Evolutionary conservation across 164 flowering plant species (phyloP), one percentile per base, ranked within the genome.

Genomic region (Piper longum): DNA sequence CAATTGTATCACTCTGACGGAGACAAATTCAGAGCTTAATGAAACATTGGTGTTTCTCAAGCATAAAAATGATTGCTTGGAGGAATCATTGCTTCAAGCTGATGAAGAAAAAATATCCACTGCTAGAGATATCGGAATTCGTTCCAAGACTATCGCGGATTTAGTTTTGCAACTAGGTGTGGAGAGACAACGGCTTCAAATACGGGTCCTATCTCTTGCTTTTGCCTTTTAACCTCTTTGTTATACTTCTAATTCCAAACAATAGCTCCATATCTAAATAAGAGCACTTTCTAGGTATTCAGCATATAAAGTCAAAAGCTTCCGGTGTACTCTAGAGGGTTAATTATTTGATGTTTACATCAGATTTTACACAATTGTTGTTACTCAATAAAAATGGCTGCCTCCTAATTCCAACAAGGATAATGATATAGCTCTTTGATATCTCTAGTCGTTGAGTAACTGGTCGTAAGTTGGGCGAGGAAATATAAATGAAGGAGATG

Each of bases 161-260:
- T 67, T 90, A 73, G 81, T 95, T 54, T 58, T 81, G 80, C 83
- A 86, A 70, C 76, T 95, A 61, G 86, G 88, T 19, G 60, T 66
- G 57, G 99, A 90, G 74, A 83, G 99, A 73, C 87, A 90, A 68
- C 93, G 87, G 42, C 87, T 95, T 57, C 84, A 82, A 60, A 81
- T 82, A 72, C 95, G 90, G 99, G 99, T 89, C 7, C 43, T 48
- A 16, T 41, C 43, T 58, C 16, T 63, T 11, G 41, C 48, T 12
- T 40, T 26, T 54, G 4, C 48, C 39, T 52, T 68, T 4, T 3
- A 0, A 8, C 41, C 67, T 63, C 36, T 4, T 2, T 11, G 9
- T 48, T 57, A 57, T 57, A 19, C 39, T 12, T 9, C 51, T 56
- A 52, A 26, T 26, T 26, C 36, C 36, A 26, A 26, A 26, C 36